Conservation (phyloP, 2,329 filamentous ascomycete genomes). For the Fusarium multiceps region DNA sequence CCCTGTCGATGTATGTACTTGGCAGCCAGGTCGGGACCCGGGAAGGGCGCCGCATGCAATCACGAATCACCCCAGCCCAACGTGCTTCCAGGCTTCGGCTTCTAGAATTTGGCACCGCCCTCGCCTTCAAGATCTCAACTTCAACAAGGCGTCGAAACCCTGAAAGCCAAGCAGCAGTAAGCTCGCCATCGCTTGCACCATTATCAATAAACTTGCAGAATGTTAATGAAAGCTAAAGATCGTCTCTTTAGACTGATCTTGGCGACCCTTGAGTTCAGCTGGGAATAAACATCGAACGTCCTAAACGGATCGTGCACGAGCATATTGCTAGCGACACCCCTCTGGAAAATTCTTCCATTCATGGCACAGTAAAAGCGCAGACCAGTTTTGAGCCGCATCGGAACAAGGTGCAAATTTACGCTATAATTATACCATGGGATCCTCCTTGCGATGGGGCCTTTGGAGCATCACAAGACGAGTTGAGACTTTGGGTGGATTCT, state of each 20-base stretch:
- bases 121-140: constrained; percentile 14
- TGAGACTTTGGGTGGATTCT: constrained; percentile 38
- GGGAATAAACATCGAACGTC: constrained; percentile 2
- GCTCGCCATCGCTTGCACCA: constrained; percentile 32
- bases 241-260: constrained; percentile 11
- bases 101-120: constrained; percentile 1
- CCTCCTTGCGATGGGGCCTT: constrained; percentile 36
- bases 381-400: constrained; percentile 43
- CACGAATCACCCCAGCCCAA: constrained; percentile 29
- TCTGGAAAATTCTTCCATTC: constrained; percentile 17
- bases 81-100: constrained; percentile 29
- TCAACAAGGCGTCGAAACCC: neutral
- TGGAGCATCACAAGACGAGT: constrained; percentile 40
- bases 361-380: constrained; percentile 18
- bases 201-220: constrained; percentile 11
- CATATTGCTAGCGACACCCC: constrained; percentile 23
- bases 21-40: constrained; percentile 16
- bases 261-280: constrained; percentile 23
- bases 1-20: constrained; percentile 28
- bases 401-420: constrained; percentile 42
- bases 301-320: constrained; percentile 19
- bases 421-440: constrained; percentile 47
- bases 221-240: constrained; percentile 9
- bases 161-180: neutral
- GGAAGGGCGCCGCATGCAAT: constrained; percentile 35